These are phyloP conservation scores for Starmerella floricola DNA, from an alignment of 805 yeast genomes.

Conservation along the genomic window DNA sequence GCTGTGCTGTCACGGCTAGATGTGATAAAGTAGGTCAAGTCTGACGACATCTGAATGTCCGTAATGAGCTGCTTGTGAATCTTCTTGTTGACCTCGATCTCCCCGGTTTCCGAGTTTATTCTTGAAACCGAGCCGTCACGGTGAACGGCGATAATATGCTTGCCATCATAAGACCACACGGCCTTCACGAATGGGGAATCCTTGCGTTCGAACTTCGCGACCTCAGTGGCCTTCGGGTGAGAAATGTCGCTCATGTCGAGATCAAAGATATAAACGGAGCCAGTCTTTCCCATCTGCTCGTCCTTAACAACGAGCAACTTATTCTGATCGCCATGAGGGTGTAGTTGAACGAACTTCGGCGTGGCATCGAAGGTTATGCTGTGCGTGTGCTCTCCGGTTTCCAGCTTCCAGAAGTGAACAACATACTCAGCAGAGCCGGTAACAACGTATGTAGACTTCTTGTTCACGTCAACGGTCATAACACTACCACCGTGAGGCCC, in stretches of 20 bases:
- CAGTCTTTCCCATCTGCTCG: conserved; percentile 80
- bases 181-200: conserved; percentile 46
- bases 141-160: conserved; percentile 73
- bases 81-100: conserved; percentile 42
- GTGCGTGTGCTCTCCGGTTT: conserved; percentile 45
- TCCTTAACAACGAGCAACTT: conserved; percentile 64
- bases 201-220: conserved; percentile 28
- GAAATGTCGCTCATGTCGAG: conserved; percentile 40
- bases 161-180: conserved; percentile 70
- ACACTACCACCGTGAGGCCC: conserved; percentile 85
- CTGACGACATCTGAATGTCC: conserved; percentile 82
- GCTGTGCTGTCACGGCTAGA: conserved; percentile 87
- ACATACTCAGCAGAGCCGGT: conserved; percentile 89
- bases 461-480: conserved; percentile 84
- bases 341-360: conserved; percentile 81
- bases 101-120: conserved; percentile 66
- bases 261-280: conserved; percentile 59
- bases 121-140: conserved; percentile 76
- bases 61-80: conserved; percentile 67
- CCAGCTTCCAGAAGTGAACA: conserved; percentile 72
- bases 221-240: conserved; percentile 39
- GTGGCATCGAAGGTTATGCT: conserved; percentile 71
- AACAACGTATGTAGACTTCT: conserved; percentile 50
- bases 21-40: conserved; percentile 79
- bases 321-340: conserved; percentile 51